phyloP scores from a whole-genome alignment of 2,329 filamentous ascomycete genomes.

The Nothopassalora personata region DNA sequence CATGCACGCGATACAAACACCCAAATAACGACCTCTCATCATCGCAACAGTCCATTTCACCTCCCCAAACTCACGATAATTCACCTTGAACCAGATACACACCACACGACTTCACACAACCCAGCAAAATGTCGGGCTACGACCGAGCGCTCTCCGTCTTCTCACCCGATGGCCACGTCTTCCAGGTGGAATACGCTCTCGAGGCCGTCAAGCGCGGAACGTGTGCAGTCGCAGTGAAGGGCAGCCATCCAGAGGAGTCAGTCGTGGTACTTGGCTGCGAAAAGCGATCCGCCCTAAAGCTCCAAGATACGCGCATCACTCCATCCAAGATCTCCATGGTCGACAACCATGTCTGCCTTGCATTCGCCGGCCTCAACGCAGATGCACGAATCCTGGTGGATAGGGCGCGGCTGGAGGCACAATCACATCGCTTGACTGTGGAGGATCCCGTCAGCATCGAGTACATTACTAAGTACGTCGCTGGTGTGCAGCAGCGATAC shows the following conservation, averaged over 20 bases:
- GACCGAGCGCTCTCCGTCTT: constrained; percentile 99
- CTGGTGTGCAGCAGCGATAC: constrained; percentile 96
- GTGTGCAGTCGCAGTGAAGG: constrained; percentile 96
- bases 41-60: neutral
- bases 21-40: neutral
- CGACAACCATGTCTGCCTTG: constrained; percentile 92
- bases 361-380: constrained; percentile 94
- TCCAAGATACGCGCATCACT: constrained; percentile 98
- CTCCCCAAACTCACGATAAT: neutral
- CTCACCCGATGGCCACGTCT: constrained; percentile 98
- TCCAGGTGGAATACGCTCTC: constrained; percentile 98
- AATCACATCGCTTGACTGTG: constrained; percentile 93
- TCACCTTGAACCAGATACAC: neutral
- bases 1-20: constrained; percentile 2
- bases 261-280: constrained; percentile 96
- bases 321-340: constrained; percentile 97
- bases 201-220: constrained; percentile 99
- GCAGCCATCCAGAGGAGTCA: constrained; percentile 52
- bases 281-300: constrained; percentile 98
- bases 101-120: neutral
- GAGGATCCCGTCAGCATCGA: constrained; percentile 97
- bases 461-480: constrained; percentile 99
- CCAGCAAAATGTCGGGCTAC: constrained; percentile 83
- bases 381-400: constrained; percentile 97
- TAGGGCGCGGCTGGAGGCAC: constrained; percentile 94